Percentiles rank a stretch among this genome's conserved stretches.
Evolutionary conservation across 2,329 filamentous ascomycete species (phyloP).

Genomic region (Penicillium griseofulvum): DNA sequence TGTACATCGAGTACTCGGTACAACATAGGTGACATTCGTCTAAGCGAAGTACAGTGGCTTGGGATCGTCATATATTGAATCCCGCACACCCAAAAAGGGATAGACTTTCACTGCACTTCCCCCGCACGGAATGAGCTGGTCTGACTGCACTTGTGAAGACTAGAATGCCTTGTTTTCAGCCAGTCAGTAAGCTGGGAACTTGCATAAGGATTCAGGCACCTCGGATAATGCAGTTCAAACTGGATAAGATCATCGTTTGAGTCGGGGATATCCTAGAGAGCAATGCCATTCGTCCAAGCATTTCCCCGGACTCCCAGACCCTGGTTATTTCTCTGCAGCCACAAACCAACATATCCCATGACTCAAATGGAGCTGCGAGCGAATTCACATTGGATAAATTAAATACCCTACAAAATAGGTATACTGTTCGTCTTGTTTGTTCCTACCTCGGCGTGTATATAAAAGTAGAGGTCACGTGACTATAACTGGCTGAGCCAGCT

Average conservation of each 20-base stretch:
- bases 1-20: neutral
- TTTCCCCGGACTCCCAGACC: neutral
- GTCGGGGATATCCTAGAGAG: neutral
- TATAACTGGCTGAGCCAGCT: neutral
- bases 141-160: neutral
- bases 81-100: conserved; percentile 15
- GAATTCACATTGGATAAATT: neutral
- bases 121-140: conserved; percentile 15
- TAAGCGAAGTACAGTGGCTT: conserved; percentile 17
- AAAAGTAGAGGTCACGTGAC: conserved; percentile 5
- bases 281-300: neutral
- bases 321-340: neutral
- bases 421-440: neutral
- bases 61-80: conserved; percentile 13
- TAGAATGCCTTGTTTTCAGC: neutral
- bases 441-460: neutral
- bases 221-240: neutral
- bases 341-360: neutral
- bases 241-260: neutral
- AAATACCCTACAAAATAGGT: neutral
- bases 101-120: conserved; percentile 7
- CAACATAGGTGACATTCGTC: conserved; percentile 11
- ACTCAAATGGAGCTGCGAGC: neutral
- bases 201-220: neutral
- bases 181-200: neutral